A percentile compares a stretch with the other conserved stretches of the same genome.
Conservation (phyloP, 768 basidiomycete genomes). For the Boletus patriciae region DNA sequence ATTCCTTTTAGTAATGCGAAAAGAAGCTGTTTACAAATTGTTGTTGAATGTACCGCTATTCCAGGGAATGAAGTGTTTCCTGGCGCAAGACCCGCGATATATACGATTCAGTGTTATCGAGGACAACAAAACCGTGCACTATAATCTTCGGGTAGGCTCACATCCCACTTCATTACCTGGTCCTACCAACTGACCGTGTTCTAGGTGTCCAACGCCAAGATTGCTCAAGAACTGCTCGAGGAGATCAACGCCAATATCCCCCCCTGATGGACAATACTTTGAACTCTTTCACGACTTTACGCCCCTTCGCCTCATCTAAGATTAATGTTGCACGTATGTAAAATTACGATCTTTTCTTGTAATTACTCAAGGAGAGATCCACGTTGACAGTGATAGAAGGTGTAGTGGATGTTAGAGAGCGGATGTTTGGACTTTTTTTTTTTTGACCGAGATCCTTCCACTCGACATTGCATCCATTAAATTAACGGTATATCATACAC, state of each 20-base stretch:
- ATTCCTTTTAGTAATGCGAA: constrained; percentile 67
- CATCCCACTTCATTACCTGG: not conserved
- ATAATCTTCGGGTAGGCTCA: constrained; percentile 66
- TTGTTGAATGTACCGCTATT: constrained; percentile 76
- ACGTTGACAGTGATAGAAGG: constrained; percentile 25
- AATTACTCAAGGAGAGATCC: constrained; percentile 27
- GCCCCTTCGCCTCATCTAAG: constrained; percentile 31
- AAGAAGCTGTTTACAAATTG: constrained; percentile 76
- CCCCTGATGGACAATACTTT: constrained; percentile 21
- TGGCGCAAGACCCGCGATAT: constrained; percentile 79
- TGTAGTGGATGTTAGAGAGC: constrained; percentile 15
- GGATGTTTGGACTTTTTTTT: constrained; percentile 9
- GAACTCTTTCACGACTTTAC: constrained; percentile 14
- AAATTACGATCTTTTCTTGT: constrained; percentile 31
- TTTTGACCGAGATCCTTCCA: constrained; percentile 11
- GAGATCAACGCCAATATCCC: constrained; percentile 48
- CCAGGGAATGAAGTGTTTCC: constrained; percentile 69
- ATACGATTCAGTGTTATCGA: constrained; percentile 75
- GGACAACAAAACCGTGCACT: constrained; percentile 58
- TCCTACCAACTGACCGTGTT: not conserved
- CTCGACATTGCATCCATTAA: constrained; percentile 24
- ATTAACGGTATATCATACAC: constrained; percentile 28
- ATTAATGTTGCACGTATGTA: constrained; percentile 36
- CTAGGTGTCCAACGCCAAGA: constrained; percentile 67
- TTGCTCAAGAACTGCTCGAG: constrained; percentile 67